Evolutionary conservation across 2,329 filamentous ascomycete species (phyloP).

Genomic region (Exophiala calicioides): DNA sequence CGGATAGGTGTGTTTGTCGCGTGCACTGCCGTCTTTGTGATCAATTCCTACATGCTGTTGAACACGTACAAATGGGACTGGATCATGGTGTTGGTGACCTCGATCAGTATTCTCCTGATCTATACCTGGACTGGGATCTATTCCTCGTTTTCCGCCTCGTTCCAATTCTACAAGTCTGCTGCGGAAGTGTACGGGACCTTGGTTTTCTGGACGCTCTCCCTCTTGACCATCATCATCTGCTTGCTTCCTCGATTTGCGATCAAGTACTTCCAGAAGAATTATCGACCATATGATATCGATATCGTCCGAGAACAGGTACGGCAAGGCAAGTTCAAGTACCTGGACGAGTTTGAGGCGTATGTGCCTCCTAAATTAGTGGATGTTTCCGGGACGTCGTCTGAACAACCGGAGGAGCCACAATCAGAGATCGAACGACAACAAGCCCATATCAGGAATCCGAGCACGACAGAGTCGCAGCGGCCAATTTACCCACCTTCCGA

Average conservation of each 20-base stretch:
- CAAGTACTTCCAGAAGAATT: conserved; percentile 91
- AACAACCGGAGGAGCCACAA: conserved; percentile 49
- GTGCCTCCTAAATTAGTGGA: conserved; percentile 50
- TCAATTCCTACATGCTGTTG: conserved; percentile 92
- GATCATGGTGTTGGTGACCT: conserved; percentile 82
- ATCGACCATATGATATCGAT: conserved; percentile 88
- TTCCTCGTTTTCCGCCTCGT: conserved; percentile 60
- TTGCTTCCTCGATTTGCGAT: conserved; percentile 82
- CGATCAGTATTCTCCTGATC: conserved; percentile 79
- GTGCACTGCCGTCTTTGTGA: conserved; percentile 78
- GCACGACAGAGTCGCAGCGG: conserved; percentile 80
- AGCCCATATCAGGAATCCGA: conserved; percentile 42
- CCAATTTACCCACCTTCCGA: conserved; percentile 93
- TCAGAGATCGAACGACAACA: conserved; percentile 44
- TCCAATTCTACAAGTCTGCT: conserved; percentile 74
- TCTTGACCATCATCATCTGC: conserved; percentile 78
- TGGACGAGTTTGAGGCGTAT: conserved; percentile 59
- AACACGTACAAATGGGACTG: conserved; percentile 99
- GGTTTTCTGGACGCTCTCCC: conserved; percentile 82
- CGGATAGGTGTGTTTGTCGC: conserved; percentile 87
- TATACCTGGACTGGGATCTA: conserved; percentile 97
- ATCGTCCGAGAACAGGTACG: conserved; percentile 91
- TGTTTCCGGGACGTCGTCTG: conserved; percentile 61
- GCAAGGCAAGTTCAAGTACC: conserved; percentile 76
- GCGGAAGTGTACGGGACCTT: conserved; percentile 76